A percentile compares a stretch with the other conserved stretches of the same genome.
Conservation (phyloP, 164 flowering plant species). For the Euptelea pleiosperma region DNA sequence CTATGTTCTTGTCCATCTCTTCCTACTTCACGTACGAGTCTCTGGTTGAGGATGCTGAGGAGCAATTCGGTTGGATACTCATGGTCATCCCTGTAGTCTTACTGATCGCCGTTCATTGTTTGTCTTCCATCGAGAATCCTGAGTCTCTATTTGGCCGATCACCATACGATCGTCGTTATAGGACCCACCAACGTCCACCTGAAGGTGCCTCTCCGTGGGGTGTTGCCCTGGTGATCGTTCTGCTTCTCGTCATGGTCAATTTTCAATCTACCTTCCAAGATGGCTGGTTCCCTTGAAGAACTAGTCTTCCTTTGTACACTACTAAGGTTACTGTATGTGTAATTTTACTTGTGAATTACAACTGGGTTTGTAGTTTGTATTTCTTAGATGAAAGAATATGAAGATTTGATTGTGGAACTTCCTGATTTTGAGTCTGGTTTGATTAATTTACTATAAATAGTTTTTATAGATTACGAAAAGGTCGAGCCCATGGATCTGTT, state of each 20-base stretch:
- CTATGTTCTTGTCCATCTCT: conserved; percentile 48
- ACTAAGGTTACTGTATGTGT: no score
- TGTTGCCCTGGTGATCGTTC: conserved; percentile 57
- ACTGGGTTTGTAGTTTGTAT: no score
- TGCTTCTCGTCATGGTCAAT: conserved; percentile 60
- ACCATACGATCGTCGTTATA: conserved; percentile 32
- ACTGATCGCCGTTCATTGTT: conserved; percentile 44
- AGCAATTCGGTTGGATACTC: conserved; percentile 46
- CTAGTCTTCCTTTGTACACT: background rate
- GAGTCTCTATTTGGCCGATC: conserved; percentile 30
- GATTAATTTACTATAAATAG: no score
- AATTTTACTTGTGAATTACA: no score
- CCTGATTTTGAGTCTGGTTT: no score
- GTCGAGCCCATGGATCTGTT: no score
- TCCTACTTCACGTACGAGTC: conserved; percentile 49
- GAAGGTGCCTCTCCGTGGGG: conserved; percentile 70
- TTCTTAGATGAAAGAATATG: no score
- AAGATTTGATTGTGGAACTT: no score
- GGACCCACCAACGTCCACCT: conserved; percentile 24
- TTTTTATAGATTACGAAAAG: no score
- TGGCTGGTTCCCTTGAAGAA: conserved; percentile 45
- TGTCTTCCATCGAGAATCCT: conserved; percentile 49
- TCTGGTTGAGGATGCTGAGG: conserved; percentile 44
- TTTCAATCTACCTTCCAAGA: conserved; percentile 63
- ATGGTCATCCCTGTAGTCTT: conserved; percentile 51